Evolutionary conservation across 148 eudicot species (phyloP).

Genomic region (Camellia granthamiana): DNA sequence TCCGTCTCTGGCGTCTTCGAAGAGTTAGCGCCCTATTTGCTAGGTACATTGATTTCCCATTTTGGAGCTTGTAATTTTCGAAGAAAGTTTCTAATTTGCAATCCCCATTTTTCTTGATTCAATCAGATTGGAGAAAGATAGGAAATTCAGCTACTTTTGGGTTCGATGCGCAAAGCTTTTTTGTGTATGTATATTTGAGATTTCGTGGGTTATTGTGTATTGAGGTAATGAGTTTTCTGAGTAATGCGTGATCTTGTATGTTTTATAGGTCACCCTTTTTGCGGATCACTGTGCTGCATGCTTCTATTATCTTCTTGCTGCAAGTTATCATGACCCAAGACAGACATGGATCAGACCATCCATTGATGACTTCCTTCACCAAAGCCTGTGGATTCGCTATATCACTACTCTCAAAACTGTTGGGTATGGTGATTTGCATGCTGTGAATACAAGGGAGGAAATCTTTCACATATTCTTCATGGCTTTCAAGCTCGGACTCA

Average conservation of each 20-base stretch:
- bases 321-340: conserved; percentile 43
- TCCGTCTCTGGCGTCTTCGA: conserved; percentile 86
- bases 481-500: conserved; percentile 86
- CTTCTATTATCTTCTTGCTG: conserved; percentile 70
- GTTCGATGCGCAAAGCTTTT: conserved; percentile 65
- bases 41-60: conserved; percentile 30
- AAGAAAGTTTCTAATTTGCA: no score
- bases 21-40: conserved; percentile 74
- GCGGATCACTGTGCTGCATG: conserved; percentile 83
- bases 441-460: conserved; percentile 71
- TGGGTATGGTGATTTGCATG: conserved; percentile 86
- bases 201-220: not conserved
- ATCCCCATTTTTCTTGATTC: conserved; percentile 12
- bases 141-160: conserved; percentile 63
- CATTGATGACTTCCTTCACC: conserved; percentile 36
- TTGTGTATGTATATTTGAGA: conserved; percentile 41
- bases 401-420: conserved; percentile 85
- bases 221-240: not conserved
- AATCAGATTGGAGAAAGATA: conserved; percentile 66
- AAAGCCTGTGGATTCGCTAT: conserved; percentile 66
- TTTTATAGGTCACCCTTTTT: conserved; percentile 64
- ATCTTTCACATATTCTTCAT: conserved; percentile 67
- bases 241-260: no score
- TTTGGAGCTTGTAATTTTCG: no score
- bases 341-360: conserved; percentile 74